A percentile compares a stretch with the other conserved stretches of the same genome.
Evolutionary conservation across 495 filamentous ascomycete species (phyloP).

Genomic region (Xylaria palmicola): DNA sequence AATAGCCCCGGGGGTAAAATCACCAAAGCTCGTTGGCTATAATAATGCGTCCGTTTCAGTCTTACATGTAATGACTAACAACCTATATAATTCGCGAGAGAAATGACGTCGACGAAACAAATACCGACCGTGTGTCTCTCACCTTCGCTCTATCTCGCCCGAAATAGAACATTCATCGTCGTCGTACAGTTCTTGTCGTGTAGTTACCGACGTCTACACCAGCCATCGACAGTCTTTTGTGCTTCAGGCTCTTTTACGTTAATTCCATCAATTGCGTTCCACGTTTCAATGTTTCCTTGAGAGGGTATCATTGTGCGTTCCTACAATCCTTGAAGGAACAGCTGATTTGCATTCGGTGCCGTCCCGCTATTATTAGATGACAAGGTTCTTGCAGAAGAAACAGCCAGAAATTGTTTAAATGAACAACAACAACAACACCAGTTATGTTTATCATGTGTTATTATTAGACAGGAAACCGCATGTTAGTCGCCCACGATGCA

Average conservation of each 20-base stretch:
- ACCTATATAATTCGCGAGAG: too few relatives aligned
- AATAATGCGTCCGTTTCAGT: background rate
- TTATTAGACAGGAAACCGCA: background rate
- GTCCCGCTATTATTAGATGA: constrained; percentile 10
- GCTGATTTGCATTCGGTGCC: background rate
- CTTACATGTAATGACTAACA: too few relatives aligned
- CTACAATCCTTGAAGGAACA: constrained; percentile 2
- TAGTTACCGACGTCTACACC: too few relatives aligned
- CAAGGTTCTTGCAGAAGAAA: constrained; percentile 6
- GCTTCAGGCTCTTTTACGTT: too few relatives aligned
- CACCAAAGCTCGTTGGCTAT: background rate
- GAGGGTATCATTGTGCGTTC: background rate
- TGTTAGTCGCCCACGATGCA: background rate
- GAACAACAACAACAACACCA: constrained; percentile 2
- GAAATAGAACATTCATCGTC: background rate
- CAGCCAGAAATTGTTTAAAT: background rate
- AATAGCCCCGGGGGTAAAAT: background rate
- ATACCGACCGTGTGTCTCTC: background rate
- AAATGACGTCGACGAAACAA: background rate
- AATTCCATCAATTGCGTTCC: too few relatives aligned
- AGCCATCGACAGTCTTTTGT: too few relatives aligned
- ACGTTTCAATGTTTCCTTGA: background rate
- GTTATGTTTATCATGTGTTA: background rate
- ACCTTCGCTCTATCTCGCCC: background rate
- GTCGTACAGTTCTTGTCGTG: background rate